Evolutionary conservation across 495 filamentous ascomycete species (phyloP).

Genomic region (Penicillium verhagenii): DNA sequence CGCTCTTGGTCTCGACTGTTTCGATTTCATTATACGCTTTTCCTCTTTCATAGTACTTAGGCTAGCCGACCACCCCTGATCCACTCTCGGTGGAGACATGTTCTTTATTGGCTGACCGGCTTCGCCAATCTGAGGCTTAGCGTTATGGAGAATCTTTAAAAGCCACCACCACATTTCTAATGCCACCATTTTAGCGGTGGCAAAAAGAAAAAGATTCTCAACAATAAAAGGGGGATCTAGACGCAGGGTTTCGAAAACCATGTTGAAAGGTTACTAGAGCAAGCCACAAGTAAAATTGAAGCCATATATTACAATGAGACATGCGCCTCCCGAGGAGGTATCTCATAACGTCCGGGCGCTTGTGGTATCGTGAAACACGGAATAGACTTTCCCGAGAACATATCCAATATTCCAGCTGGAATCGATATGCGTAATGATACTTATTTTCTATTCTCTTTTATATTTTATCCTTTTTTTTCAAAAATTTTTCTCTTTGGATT

Average conservation of each 20-base stretch:
- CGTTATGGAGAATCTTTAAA: slow-evolving; percentile 2
- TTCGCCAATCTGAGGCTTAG: slow-evolving; percentile 20
- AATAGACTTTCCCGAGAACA: slow-evolving; percentile 9
- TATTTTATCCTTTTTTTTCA: neutral
- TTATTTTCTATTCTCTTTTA: no score
- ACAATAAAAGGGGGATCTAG: neutral
- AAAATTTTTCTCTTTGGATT: neutral
- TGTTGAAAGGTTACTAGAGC: no score
- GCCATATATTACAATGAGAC: slow-evolving; percentile 8
- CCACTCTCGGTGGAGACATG: neutral
- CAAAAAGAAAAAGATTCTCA: neutral
- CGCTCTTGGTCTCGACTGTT: slow-evolving; percentile 14
- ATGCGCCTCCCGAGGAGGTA: slow-evolving; percentile 14
- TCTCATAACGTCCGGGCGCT: slow-evolving; percentile 10
- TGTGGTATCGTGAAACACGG: slow-evolving; percentile 15
- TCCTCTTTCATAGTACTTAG: neutral
- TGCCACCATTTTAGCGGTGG: neutral
- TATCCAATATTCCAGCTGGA: neutral
- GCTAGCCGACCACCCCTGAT: neutral
- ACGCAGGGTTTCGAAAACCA: slow-evolving; percentile 5
- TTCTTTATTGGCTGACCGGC: slow-evolving; percentile 5
- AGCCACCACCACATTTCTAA: slow-evolving; percentile 6
- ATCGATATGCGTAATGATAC: neutral
- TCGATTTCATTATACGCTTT: neutral
- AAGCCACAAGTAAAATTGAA: neutral